Conservation (phyloP, 495 filamentous ascomycete species). For the Delitschia confertaspora region DNA sequence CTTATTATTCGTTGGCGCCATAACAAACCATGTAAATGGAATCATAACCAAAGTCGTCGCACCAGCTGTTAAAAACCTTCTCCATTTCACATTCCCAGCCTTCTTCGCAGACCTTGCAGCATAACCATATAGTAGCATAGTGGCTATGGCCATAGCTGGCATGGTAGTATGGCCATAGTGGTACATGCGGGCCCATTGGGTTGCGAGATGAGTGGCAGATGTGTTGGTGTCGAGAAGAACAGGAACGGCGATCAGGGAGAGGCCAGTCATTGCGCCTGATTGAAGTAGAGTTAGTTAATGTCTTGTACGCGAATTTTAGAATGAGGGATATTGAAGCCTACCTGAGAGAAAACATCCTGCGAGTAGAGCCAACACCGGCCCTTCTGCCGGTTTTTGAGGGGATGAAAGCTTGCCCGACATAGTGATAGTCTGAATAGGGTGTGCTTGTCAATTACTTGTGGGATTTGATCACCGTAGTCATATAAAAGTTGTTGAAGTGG, state of each 20-base stretch:
- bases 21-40: constrained; percentile 33
- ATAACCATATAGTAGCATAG: constrained; percentile 24
- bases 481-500: no score
- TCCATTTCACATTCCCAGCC: constrained; percentile 5
- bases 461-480: no score
- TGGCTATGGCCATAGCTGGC: constrained; percentile 24
- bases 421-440: no score
- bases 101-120: constrained; percentile 7
- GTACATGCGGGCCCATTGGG: constrained; percentile 29
- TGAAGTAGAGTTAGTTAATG: no score
- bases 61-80: constrained; percentile 11
- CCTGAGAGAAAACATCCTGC: neutral
- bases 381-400: no score
- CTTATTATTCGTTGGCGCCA: constrained; percentile 31
- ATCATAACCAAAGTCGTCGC: constrained; percentile 27
- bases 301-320: no score
- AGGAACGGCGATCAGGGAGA: constrained; percentile 27
- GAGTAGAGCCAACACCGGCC: no score
- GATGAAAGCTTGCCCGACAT: no score
- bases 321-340: neutral
- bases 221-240: constrained; percentile 31
- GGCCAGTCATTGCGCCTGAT: constrained; percentile 31
- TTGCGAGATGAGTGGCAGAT: constrained; percentile 18
- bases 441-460: no score
- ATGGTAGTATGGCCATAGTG: constrained; percentile 30